These are phyloP conservation scores for Paramecium pentaurelia DNA, from an alignment of 73 alveolate genomes.

Conservation along the genomic window DNA sequence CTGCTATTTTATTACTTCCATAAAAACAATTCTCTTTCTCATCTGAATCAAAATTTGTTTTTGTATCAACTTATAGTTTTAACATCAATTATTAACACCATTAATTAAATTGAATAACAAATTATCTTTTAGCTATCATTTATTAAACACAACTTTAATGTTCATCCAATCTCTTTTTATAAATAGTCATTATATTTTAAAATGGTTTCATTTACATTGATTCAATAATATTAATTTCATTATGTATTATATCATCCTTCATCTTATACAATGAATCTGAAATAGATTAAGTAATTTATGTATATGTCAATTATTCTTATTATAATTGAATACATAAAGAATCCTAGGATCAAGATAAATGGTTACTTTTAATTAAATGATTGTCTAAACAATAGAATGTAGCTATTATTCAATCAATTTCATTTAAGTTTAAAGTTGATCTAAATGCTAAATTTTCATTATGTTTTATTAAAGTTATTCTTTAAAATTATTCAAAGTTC, in stretches of 20 bases:
- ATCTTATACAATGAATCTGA: conserved; percentile 3
- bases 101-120: not conserved
- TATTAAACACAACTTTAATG: not conserved
- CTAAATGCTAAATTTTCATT: not conserved
- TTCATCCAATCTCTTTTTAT: conserved; percentile 22
- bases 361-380: not conserved
- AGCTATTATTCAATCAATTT: not conserved
- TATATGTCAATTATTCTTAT: not conserved
- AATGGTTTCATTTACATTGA: conserved; percentile 36
- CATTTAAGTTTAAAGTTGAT: not conserved
- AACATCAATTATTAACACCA: not conserved
- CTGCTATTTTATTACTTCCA: not conserved
- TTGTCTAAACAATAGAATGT: not conserved
- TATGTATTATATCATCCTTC: not conserved
- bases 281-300: not conserved
- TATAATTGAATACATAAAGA: not conserved
- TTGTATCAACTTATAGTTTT: not conserved
- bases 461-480: not conserved
- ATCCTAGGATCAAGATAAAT: not conserved
- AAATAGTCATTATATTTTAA: not conserved
- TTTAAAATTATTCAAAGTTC: not conserved
- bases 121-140: not conserved
- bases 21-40: not conserved
- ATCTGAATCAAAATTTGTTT: not conserved
- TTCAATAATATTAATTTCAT: conserved; percentile 3